phyloP scores from a whole-genome alignment of 1,139 yeast species.

The Blastobotrys apis region DNA sequence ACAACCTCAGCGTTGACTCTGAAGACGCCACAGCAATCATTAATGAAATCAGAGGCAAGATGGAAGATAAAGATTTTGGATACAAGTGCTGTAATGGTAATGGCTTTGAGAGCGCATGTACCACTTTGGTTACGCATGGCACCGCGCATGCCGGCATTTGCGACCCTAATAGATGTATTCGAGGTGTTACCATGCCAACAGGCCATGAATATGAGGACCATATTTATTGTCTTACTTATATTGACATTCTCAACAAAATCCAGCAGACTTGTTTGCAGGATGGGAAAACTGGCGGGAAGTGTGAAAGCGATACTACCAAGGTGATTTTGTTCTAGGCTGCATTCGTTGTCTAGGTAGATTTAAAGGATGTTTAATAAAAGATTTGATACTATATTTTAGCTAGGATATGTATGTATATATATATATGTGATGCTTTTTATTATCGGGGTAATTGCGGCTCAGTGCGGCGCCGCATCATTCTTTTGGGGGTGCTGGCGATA shows the following conservation, averaged over 20 bases:
- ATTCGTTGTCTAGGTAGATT: too few species aligned
- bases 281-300: background rate
- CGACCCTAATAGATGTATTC: slow-evolving; percentile 4
- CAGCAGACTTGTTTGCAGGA: slow-evolving; percentile 1
- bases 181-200: slow-evolving; percentile 5
- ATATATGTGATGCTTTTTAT: too few species aligned
- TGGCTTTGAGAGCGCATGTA: background rate
- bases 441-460: too few species aligned
- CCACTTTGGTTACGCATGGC: background rate
- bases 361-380: too few species aligned
- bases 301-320: background rate
- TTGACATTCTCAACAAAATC: background rate
- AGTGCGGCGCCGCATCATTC: too few species aligned
- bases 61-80: background rate
- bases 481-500: too few species aligned
- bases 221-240: background rate
- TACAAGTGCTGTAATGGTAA: slow-evolving; percentile 4
- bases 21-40: background rate
- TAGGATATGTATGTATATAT: too few species aligned
- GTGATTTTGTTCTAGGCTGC: background rate
- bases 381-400: too few species aligned
- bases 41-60: slow-evolving; percentile 1
- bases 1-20: background rate
- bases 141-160: slow-evolving; percentile 3
- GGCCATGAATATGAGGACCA: slow-evolving; percentile 1